Evolutionary conservation across 2,329 filamentous ascomycete species (phyloP).

Genomic region (Sporothrix inflata): DNA sequence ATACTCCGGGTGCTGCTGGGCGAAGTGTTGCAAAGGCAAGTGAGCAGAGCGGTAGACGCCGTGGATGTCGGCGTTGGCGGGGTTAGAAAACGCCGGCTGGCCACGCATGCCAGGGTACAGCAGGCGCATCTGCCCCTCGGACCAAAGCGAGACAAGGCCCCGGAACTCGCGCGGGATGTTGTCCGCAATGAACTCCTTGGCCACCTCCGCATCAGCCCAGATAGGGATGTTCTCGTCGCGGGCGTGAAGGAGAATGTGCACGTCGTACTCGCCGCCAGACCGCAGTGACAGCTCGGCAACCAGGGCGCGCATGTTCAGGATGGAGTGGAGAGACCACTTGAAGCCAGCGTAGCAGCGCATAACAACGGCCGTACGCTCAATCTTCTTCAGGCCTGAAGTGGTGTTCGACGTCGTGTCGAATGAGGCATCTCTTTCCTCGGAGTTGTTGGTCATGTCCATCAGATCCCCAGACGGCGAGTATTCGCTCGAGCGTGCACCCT

Average conservation of each 20-base stretch:
- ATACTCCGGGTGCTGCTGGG: conserved; percentile 65
- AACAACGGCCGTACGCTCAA: conserved; percentile 71
- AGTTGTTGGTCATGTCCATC: conserved; percentile 24
- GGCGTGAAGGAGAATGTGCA: conserved; percentile 85
- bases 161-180: conserved; percentile 76
- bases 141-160: conserved; percentile 81
- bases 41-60: conserved; percentile 71
- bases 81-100: conserved; percentile 62
- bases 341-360: conserved; percentile 82
- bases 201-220: conserved; percentile 76
- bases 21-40: conserved; percentile 66
- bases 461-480: conserved; percentile 17
- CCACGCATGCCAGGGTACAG: conserved; percentile 75
- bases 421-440: conserved; percentile 31
- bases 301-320: conserved; percentile 80
- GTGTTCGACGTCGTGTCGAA: not conserved
- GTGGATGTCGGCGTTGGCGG: conserved; percentile 61
- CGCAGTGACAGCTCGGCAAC: conserved; percentile 76
- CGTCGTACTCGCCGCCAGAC: conserved; percentile 78
- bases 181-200: conserved; percentile 69
- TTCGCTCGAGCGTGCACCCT: conserved; percentile 13
- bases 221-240: conserved; percentile 78
- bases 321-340: conserved; percentile 74
- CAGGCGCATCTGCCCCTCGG: conserved; percentile 78
- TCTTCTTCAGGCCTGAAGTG: conserved; percentile 42